Percentiles rank a stretch among this genome's conserved stretches.
phyloP scores from a whole-genome alignment of 2,329 filamentous ascomycete genomes.

The Parasarocladium wereldwijsianum region DNA sequence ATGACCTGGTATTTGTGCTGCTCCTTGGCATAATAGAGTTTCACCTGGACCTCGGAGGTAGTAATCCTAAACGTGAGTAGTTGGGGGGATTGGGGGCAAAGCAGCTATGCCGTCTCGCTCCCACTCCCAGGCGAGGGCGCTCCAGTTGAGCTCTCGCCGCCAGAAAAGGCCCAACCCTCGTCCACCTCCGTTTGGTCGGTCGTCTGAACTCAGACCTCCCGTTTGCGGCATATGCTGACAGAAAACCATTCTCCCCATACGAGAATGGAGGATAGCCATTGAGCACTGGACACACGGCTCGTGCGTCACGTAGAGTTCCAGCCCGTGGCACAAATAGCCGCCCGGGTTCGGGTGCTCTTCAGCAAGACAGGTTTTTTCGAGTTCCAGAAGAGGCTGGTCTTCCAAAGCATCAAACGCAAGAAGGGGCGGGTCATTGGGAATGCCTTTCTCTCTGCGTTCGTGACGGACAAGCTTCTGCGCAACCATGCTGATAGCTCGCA shows the following conservation, averaged over 20 bases:
- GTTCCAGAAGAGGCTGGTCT: constrained; percentile 50
- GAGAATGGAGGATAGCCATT: constrained; percentile 89
- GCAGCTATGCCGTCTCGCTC: constrained; percentile 29
- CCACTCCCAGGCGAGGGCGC: constrained; percentile 69
- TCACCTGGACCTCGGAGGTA: constrained; percentile 23
- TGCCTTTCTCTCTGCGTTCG: constrained; percentile 27
- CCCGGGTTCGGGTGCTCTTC: constrained; percentile 53
- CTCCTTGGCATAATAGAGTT: constrained; percentile 12
- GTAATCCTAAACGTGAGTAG: constrained; percentile 35
- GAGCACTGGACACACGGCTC: constrained; percentile 95
- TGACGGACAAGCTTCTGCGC: constrained; percentile 49
- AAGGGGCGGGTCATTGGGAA: constrained; percentile 20
- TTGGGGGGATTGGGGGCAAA: constrained; percentile 27
- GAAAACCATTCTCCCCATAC: constrained; percentile 79
- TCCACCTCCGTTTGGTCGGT: constrained; percentile 39
- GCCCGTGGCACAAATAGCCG: constrained; percentile 84
- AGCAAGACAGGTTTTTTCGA: constrained; percentile 49
- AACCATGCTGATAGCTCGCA: constrained; percentile 73
- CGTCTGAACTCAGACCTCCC: constrained; percentile 71
- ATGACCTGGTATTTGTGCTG: too few relatives aligned
- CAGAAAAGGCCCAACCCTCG: constrained; percentile 55
- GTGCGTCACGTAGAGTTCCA: constrained; percentile 89
- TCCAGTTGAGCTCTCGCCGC: constrained; percentile 74
- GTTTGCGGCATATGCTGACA: constrained; percentile 63
- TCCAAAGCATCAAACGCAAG: constrained; percentile 49